phyloP scores from a whole-genome alignment of 2,329 filamentous ascomycete genomes.

The Pseudohalonectria lignicola region DNA sequence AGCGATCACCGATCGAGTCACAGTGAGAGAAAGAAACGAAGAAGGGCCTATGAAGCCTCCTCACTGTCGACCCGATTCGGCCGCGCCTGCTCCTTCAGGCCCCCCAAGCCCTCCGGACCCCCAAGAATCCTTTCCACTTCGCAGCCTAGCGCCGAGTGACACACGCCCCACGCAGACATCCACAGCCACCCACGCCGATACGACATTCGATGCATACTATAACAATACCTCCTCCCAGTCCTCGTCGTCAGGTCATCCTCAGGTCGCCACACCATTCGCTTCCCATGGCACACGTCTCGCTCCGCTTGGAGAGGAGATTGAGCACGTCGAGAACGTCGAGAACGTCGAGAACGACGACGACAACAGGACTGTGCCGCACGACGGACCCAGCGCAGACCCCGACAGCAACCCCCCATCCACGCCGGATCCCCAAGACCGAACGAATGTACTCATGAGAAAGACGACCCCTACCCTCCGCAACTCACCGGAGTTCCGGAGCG shows the following conservation, averaged over 20 bases:
- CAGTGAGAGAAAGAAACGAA: background rate
- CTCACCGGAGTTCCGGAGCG: slow-evolving; percentile 17
- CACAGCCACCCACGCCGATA: background rate
- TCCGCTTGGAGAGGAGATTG: slow-evolving; percentile 3
- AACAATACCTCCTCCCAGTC: slow-evolving; percentile 2
- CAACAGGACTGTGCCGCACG: background rate
- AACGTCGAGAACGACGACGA: slow-evolving; percentile 2
- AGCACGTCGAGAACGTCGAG: slow-evolving; percentile 1
- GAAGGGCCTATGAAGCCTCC: background rate
- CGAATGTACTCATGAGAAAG: slow-evolving; percentile 14
- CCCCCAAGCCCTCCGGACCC: slow-evolving; percentile 2
- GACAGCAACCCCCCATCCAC: slow-evolving; percentile 8
- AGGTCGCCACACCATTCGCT: background rate
- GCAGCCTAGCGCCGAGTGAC: slow-evolving; percentile 5
- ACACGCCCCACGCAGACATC: slow-evolving; percentile 3
- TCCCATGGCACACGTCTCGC: slow-evolving; percentile 3
- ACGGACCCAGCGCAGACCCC: slow-evolving; percentile 8
- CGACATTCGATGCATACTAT: slow-evolving; percentile 4
- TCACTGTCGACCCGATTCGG: slow-evolving; percentile 1
- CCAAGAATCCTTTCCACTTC: slow-evolving; percentile 7
- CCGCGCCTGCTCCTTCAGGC: slow-evolving; percentile 5
- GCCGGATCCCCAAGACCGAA: slow-evolving; percentile 6
- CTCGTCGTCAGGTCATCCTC: background rate
- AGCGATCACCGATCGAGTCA: too few relatives aligned
- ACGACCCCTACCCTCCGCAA: slow-evolving; percentile 16